A percentile compares a stretch with the other conserved stretches of the same genome.
phyloP scores from a whole-genome alignment of 1,139 yeast species.

The Suhomyces bolitotheri region DNA sequence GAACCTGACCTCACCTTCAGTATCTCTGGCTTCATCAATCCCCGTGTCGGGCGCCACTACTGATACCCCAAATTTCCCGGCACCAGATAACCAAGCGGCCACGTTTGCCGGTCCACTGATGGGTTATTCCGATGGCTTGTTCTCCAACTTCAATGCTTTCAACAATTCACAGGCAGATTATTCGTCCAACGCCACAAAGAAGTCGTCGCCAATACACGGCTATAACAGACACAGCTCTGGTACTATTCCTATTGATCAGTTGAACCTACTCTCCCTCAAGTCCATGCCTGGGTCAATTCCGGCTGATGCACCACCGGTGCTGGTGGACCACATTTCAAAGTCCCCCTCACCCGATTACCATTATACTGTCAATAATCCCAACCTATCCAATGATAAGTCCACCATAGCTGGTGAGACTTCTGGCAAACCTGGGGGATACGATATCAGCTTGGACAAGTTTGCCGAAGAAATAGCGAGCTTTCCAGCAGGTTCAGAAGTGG shows the following conservation, averaged over 20 bases:
- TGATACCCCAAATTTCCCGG: slow-evolving; percentile 5
- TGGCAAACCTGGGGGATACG: background rate
- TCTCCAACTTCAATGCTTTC: background rate
- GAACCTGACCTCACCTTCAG: slow-evolving; percentile 13
- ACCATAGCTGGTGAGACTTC: background rate
- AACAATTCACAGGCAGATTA: slow-evolving; percentile 4
- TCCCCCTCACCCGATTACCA: slow-evolving; percentile 14
- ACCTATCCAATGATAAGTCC: too few species aligned
- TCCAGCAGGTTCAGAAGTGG: background rate
- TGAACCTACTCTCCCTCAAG: slow-evolving; percentile 15
- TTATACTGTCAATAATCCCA: slow-evolving; percentile 7
- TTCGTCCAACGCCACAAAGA: background rate
- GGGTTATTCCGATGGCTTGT: slow-evolving; percentile 5
- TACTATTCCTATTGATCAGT: slow-evolving; percentile 17
- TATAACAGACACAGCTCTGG: slow-evolving; percentile 14
- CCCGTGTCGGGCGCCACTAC: slow-evolving; percentile 9
- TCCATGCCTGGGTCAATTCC: slow-evolving; percentile 3
- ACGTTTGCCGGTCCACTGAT: slow-evolving; percentile 5
- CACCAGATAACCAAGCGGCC: slow-evolving; percentile 4
- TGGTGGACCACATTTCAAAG: slow-evolving; percentile 7
- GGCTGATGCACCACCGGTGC: slow-evolving; percentile 1
- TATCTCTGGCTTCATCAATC: slow-evolving; percentile 15
- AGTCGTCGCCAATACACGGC: slow-evolving; percentile 11
- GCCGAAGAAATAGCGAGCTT: slow-evolving; percentile 5
- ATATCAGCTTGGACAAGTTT: slow-evolving; percentile 5